Conservation (phyloP, 441 rosid genomes). For the Biscutella laevigata region DNA sequence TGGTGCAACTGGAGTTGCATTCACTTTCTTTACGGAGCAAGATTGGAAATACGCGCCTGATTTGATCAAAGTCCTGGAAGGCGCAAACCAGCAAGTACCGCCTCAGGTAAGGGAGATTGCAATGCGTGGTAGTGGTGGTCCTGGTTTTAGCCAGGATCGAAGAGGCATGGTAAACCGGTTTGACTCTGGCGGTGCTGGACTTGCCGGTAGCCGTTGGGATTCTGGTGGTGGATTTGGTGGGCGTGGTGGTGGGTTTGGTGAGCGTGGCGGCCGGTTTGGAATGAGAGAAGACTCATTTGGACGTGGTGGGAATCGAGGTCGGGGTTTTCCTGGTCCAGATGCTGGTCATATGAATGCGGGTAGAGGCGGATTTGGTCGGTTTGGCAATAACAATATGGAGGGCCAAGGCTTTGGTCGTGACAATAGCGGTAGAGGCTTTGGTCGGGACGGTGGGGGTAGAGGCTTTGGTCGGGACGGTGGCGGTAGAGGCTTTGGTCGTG, state of each 20-base stretch:
- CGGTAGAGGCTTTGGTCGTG: slow-evolving; percentile 54
- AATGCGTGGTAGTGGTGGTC: slow-evolving; percentile 53
- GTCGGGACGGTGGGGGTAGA: too few species aligned
- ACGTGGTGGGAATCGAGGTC: slow-evolving; percentile 56
- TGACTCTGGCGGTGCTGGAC: slow-evolving; percentile 50
- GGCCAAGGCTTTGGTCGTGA: slow-evolving; percentile 64
- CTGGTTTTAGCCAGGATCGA: slow-evolving; percentile 59
- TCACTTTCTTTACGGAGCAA: slow-evolving; percentile 86
- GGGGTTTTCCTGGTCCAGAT: slow-evolving; percentile 54
- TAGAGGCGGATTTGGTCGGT: slow-evolving; percentile 48
- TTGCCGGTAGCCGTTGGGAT: slow-evolving; percentile 80
- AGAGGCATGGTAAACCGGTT: slow-evolving; percentile 55
- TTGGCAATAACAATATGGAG: slow-evolving; percentile 49
- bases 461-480: too few species aligned
- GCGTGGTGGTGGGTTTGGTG: slow-evolving; percentile 41
- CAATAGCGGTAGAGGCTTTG: too few species aligned
- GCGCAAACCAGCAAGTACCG: slow-evolving; percentile 87
- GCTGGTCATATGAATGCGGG: slow-evolving; percentile 43
- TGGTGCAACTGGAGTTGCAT: slow-evolving; percentile 87
- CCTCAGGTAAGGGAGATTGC: slow-evolving; percentile 81
- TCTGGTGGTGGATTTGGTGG: slow-evolving; percentile 50
- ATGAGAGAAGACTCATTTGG: slow-evolving; percentile 51
- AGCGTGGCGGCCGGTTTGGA: slow-evolving; percentile 44
- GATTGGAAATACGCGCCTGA: slow-evolving; percentile 83
- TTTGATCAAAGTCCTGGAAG: slow-evolving; percentile 79